A percentile compares a stretch with the other conserved stretches of the same genome.
Conservation (phyloP, 164 flowering plant species). For the Vitis labrusca region DNA sequence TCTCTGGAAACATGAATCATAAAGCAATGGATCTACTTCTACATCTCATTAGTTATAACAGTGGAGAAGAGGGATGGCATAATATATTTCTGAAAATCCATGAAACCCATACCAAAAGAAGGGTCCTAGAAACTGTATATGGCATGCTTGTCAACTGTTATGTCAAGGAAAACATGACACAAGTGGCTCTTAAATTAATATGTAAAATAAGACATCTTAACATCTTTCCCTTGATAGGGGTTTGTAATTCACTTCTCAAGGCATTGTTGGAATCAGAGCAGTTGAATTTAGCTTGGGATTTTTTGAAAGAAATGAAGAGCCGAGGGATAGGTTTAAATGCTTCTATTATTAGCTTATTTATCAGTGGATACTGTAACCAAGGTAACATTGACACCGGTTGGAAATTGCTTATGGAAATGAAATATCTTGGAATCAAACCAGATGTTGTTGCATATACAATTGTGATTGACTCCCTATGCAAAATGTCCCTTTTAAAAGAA, state of each 20-base stretch:
- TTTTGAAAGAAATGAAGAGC: constrained; percentile 33
- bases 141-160: constrained; percentile 46
- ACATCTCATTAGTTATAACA: constrained; percentile 18
- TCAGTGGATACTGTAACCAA: constrained; percentile 32
- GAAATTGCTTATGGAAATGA: constrained; percentile 42
- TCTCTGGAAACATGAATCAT: constrained; percentile 44
- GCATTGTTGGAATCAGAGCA: constrained; percentile 24
- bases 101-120: constrained; percentile 23
- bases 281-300: constrained; percentile 43
- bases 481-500: constrained; percentile 32
- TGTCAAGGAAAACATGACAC: constrained; percentile 32
- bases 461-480: constrained; percentile 42
- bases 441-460: constrained; percentile 50
- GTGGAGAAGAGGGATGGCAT: constrained; percentile 19
- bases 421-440: constrained; percentile 31
- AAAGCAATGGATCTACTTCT: constrained; percentile 34
- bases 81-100: constrained; percentile 17
- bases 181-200: constrained; percentile 28
- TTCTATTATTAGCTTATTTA: constrained; percentile 36
- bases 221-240: constrained; percentile 35
- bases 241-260: constrained; percentile 35
- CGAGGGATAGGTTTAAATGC: constrained; percentile 25
- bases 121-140: constrained; percentile 26
- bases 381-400: constrained; percentile 35
- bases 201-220: constrained; percentile 26